Evolutionary conservation across 768 basidiomycete species (phyloP).

Genomic region (Trametes gibbosa): DNA sequence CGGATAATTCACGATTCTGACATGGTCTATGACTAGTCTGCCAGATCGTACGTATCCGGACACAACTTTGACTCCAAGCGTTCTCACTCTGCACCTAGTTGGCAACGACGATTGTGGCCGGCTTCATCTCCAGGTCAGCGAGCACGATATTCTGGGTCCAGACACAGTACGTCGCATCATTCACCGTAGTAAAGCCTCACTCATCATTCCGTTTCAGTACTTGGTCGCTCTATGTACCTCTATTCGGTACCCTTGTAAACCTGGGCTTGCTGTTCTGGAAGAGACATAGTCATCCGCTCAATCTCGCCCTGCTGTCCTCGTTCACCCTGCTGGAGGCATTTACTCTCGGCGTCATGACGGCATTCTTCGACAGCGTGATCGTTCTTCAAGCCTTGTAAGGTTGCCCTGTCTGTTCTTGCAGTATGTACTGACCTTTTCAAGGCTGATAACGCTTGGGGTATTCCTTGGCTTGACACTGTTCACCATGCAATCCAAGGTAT

Average conservation of each 20-base stretch:
- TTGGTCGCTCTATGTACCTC: slow-evolving; percentile 79
- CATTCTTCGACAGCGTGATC: slow-evolving; percentile 67
- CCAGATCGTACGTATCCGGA: slow-evolving; percentile 55
- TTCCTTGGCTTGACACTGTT: slow-evolving; percentile 94
- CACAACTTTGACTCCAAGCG: fast-evolving
- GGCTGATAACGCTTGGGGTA: slow-evolving; percentile 86
- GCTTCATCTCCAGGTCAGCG: slow-evolving; percentile 61
- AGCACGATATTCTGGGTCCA: slow-evolving; percentile 68
- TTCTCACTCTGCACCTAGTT: slow-evolving; percentile 35
- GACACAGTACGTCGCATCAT: slow-evolving; percentile 47
- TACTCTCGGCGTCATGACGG: slow-evolving; percentile 82
- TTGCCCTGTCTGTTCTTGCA: background rate
- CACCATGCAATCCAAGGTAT: slow-evolving; percentile 89
- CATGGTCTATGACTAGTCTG: slow-evolving; percentile 44
- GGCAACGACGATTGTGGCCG: slow-evolving; percentile 77
- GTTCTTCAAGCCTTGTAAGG: slow-evolving; percentile 86
- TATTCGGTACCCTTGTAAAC: slow-evolving; percentile 76
- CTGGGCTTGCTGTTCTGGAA: slow-evolving; percentile 88
- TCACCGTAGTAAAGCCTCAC: background rate
- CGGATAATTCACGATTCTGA: background rate
- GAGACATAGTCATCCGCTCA: slow-evolving; percentile 85
- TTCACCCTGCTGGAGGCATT: slow-evolving; percentile 93
- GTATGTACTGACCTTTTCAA: slow-evolving; percentile 26
- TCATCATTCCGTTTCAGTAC: slow-evolving; percentile 38
- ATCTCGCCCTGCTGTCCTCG: slow-evolving; percentile 76